Percentiles rank a stretch among this genome's conserved stretches.
phyloP scores from a whole-genome alignment of 2,329 filamentous ascomycete genomes.

The Colletotrichum sidae region DNA sequence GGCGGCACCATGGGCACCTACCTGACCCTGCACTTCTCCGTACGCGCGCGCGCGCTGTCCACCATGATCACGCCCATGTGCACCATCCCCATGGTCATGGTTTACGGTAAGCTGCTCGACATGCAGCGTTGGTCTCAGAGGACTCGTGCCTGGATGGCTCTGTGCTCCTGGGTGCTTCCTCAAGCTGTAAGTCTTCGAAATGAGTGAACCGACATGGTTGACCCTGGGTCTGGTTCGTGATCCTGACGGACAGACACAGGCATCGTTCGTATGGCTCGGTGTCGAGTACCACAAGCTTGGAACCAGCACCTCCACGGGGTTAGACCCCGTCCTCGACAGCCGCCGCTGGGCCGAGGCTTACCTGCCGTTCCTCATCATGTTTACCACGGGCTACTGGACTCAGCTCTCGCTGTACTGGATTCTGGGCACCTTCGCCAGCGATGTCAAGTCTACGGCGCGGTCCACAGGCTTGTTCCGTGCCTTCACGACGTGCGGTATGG shows the following conservation, averaged over 20 bases:
- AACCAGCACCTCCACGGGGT: background rate
- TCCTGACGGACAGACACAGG: slow-evolving; percentile 19
- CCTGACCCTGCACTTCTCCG: slow-evolving; percentile 42
- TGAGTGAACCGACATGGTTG: background rate
- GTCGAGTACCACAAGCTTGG: slow-evolving; percentile 33
- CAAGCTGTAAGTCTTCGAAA: too few relatives aligned
- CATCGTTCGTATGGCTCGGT: slow-evolving; percentile 28
- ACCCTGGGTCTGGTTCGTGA: slow-evolving; percentile 18
- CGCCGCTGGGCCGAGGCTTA: slow-evolving; percentile 30
- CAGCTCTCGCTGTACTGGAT: slow-evolving; percentile 49
- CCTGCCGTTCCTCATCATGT: slow-evolving; percentile 22
- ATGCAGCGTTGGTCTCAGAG: slow-evolving; percentile 19
- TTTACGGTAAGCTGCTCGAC: slow-evolving; percentile 16
- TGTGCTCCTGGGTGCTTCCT: too few relatives aligned
- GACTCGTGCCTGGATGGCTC: background rate
- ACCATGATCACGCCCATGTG: slow-evolving; percentile 36
- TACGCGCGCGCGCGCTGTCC: slow-evolving; percentile 42
- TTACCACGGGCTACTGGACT: slow-evolving; percentile 23
- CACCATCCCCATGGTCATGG: slow-evolving; percentile 21
- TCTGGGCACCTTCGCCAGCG: slow-evolving; percentile 48
- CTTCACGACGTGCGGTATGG: slow-evolving; percentile 45
- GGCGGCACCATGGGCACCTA: slow-evolving; percentile 46
- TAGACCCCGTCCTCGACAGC: slow-evolving; percentile 1
- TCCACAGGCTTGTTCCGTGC: slow-evolving; percentile 45
- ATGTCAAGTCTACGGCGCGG: slow-evolving; percentile 46